Evolutionary conservation across 768 basidiomycete genomes (phyloP).

Genomic region (Boletus coccyginus): DNA sequence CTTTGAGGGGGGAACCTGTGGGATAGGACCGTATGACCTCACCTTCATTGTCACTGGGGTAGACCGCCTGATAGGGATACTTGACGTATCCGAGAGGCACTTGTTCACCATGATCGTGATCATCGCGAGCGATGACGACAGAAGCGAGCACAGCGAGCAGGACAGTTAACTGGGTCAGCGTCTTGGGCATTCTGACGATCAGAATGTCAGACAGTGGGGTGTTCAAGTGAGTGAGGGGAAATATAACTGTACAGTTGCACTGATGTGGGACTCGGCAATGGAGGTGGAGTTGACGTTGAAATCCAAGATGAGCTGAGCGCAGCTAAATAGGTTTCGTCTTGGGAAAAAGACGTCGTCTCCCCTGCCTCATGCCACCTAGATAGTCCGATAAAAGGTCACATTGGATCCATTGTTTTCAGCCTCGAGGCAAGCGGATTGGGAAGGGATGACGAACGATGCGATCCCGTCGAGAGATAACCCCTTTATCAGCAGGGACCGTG

Average conservation of each 20-base stretch:
- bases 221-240: not conserved
- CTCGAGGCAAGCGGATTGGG: constrained; percentile 41
- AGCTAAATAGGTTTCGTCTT: constrained; percentile 22
- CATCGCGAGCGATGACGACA: constrained; percentile 35
- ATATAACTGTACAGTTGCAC: not conserved
- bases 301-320: not conserved
- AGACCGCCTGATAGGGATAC: constrained; percentile 60
- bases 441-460: not conserved
- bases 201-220: not conserved
- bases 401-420: constrained; percentile 37
- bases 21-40: not conserved
- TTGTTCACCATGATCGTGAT: constrained; percentile 48
- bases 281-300: not conserved
- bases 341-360: constrained; percentile 25
- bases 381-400: constrained; percentile 12
- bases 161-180: constrained; percentile 23
- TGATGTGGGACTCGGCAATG: not conserved
- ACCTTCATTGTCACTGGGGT: constrained; percentile 60
- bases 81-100: constrained; percentile 66
- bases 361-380: constrained; percentile 19
- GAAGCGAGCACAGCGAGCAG: constrained; percentile 26
- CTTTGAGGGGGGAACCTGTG: not conserved
- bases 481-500: constrained; percentile 2
- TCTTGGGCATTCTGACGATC: constrained; percentile 3
- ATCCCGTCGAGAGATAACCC: constrained; percentile 6